Evolutionary conservation across 305 asterid species (phyloP), one percentile per base, ranked within the genome.

Genomic region (Fraxinus greggii): DNA sequence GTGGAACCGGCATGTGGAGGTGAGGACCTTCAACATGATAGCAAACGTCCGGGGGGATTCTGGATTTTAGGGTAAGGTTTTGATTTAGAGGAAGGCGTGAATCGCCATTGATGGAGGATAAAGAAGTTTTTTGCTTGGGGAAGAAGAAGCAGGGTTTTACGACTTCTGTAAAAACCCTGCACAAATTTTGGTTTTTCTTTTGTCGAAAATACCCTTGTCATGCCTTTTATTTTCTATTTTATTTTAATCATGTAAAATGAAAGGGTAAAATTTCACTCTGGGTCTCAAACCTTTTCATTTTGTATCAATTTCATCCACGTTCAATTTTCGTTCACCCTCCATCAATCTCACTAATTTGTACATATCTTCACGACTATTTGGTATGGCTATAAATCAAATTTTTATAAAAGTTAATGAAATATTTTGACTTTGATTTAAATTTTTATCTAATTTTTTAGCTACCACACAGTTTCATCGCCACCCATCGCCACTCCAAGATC

Each of bases 21-120:
- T 76, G 42, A 93, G 86, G 48, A 78, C 90, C 93, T 95, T 95
- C 97, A 95, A 90, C 99, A 95, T 94, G 82, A 87, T 69, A 19
- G 48, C 69, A 61, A 54, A 54, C 23, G 77, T 38, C 35, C 35
- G 54, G 13, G 78, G 51, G 59, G n/a, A 74, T 31, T 78, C 73
- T 48, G 75, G 83, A 73, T 65, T 80, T 45, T 28, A 78, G 31
- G 15, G 21, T 9, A 48, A 67, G 40, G 79, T 51, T 61, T 67
- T 69, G 82, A 59, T 70, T 75, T 79, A 81, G 76, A 78, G 78
- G 73, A 72, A 72, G 81, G 78, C 28, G 19, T 19, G 79, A 78
- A 84, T 86, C 83, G 86, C 90, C 95, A 91, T 90, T 84, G 81
- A 15, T 77, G 87, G 84, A 81, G 69, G 73, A 80, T 70, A 5